Percentiles rank a stretch among this genome's conserved stretches.
Conservation (phyloP, 2,329 filamentous ascomycete species). For the Aureobasidium musti region DNA sequence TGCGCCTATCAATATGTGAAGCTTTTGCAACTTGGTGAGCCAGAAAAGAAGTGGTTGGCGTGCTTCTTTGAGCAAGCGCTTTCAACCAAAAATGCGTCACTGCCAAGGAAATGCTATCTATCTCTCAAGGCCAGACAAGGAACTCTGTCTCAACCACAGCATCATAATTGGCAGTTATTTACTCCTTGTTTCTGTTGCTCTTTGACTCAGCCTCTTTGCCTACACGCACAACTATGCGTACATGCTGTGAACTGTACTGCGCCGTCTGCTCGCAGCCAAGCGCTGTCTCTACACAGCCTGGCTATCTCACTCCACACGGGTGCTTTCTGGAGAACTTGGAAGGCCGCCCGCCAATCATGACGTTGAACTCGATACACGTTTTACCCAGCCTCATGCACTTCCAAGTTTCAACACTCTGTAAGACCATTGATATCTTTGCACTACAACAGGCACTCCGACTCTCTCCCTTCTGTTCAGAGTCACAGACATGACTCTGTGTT, state of each 20-base stretch:
- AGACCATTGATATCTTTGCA: background rate
- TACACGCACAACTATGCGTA: background rate
- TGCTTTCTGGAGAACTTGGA: background rate
- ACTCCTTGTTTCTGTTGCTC: background rate
- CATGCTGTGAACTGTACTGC: background rate
- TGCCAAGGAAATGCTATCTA: background rate
- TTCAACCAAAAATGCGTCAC: constrained; percentile 12
- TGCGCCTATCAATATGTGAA: background rate
- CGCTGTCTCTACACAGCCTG: constrained; percentile 8
- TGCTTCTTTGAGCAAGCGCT: background rate
- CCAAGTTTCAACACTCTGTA: background rate
- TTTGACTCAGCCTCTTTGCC: constrained; percentile 8
- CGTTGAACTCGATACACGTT: constrained; percentile 10
- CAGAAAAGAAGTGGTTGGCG: constrained; percentile 7
- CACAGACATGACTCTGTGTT: background rate
- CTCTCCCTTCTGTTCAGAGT: background rate
- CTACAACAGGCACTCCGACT: background rate
- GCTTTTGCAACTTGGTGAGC: background rate
- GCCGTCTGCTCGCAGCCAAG: constrained; percentile 6
- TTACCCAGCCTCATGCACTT: background rate
- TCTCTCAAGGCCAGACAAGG: background rate
- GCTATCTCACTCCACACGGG: background rate
- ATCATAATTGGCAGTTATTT: background rate
- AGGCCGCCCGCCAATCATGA: constrained; percentile 8
- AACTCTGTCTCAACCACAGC: constrained; percentile 4